phyloP scores from a whole-genome alignment of 257 asterid genomes.

The Solanum boliviense region DNA sequence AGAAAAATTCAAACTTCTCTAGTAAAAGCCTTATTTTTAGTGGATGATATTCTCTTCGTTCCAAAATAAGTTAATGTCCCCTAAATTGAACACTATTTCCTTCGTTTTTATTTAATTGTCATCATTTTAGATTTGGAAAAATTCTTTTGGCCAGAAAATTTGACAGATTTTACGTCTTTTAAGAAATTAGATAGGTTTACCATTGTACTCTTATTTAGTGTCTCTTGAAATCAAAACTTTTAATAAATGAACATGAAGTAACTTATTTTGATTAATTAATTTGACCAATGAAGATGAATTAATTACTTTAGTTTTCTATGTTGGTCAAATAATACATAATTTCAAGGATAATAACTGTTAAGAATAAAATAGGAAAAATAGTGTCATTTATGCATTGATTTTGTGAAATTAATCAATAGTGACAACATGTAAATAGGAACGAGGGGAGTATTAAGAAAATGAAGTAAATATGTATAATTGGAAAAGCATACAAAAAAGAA shows the following conservation, averaged over 20 bases:
- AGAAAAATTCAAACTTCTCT: neutral
- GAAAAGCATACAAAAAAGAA: neutral
- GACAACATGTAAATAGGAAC: neutral
- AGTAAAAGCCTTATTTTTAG: neutral
- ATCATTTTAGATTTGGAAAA: no score
- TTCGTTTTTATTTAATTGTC: no score
- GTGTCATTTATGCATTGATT: no score
- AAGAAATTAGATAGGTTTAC: neutral
- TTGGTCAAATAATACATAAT: neutral
- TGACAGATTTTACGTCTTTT: fast-evolving
- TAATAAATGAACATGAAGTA: neutral
- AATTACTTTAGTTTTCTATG: neutral
- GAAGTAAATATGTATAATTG: neutral
- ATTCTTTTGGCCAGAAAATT: no score
- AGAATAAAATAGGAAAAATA: no score
- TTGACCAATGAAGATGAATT: no score
- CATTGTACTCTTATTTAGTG: no score
- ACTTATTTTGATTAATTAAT: no score
- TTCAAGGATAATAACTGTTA: no score
- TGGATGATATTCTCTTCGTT: neutral
- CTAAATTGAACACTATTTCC: fast-evolving
- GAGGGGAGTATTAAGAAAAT: neutral
- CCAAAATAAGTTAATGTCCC: neutral
- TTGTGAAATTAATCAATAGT: fast-evolving
- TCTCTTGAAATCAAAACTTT: neutral